These are phyloP conservation scores for Forsythia suspensa DNA, from an alignment of 257 asterid genomes.

Conservation along the genomic window DNA sequence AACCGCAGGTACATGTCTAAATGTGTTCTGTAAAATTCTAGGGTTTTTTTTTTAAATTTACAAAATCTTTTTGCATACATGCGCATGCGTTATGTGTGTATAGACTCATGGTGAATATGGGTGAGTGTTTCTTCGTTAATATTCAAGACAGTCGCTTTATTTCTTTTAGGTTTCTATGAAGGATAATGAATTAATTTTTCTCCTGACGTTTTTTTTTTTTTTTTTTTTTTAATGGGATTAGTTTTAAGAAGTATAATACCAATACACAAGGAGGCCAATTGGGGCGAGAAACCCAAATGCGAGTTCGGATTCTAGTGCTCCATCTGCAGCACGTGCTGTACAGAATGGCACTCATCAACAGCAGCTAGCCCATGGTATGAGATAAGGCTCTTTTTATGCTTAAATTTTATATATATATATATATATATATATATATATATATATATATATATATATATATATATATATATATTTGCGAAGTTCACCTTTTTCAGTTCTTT, in stretches of 20 bases:
- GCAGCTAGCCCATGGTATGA: conserved; percentile 34
- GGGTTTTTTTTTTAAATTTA: background rate
- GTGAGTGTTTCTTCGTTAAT: background rate
- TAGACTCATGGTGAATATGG: background rate
- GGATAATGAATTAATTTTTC: background rate
- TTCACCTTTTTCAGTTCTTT: too few relatives aligned
- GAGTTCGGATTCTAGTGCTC: background rate
- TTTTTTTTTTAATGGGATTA: background rate
- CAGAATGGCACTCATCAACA: conserved; percentile 7
- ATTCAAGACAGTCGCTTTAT: background rate
- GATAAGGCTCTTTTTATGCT: background rate
- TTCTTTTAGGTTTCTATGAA: background rate
- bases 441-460: too few relatives aligned
- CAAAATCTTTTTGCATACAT: background rate
- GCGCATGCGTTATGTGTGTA: background rate
- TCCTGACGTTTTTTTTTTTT: background rate
- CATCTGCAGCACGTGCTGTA: background rate
- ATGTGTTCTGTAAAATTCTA: background rate
- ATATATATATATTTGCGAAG: background rate
- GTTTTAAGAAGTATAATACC: background rate
- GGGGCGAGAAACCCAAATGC: background rate
- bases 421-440: too few relatives aligned
- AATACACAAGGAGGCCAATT: background rate
- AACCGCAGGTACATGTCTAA: background rate
- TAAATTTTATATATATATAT: background rate